phyloP scores from a whole-genome alignment of 192 early-diverging fungal genomes.

The Borealophlyctis nickersoniae region DNA sequence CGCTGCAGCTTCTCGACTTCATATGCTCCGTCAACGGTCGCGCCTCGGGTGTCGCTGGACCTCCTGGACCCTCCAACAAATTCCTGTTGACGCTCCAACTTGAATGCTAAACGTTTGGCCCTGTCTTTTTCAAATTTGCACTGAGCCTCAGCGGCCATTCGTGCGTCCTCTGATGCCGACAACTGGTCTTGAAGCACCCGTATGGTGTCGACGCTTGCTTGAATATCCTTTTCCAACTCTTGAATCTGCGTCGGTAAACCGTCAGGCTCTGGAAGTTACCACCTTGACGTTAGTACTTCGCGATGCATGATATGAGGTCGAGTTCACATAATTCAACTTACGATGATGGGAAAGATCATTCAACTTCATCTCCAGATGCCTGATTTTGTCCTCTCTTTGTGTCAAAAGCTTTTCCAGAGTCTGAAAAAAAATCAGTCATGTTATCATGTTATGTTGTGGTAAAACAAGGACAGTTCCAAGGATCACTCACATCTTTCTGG shows the following conservation, averaged over 20 bases:
- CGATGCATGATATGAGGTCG: no score
- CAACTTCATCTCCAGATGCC: no score
- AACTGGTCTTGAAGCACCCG: constrained; percentile 21
- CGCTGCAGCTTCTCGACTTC: constrained; percentile 17
- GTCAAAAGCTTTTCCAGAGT: no score
- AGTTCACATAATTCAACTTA: no score
- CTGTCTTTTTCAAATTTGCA: constrained; percentile 26
- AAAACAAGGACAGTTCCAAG: no score
- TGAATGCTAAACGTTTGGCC: constrained; percentile 14
- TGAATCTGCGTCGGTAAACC: constrained; percentile 25
- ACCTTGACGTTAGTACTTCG: no score
- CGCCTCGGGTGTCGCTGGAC: not conserved
- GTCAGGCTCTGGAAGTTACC: no score
- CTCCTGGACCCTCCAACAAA: not conserved
- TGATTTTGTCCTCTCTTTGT: no score
- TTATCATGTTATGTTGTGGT: no score
- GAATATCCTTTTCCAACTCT: constrained; percentile 33
- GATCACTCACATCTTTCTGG: constrained; percentile 24
- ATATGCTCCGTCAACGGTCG: no score
- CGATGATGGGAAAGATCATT: no score
- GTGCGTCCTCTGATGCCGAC: constrained; percentile 10
- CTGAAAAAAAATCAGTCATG: no score
- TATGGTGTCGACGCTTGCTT: constrained; percentile 24
- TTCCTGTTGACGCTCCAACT: constrained; percentile 30
- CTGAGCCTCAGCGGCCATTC: constrained; percentile 23